Evolutionary conservation across 768 basidiomycete species (phyloP).

Genomic region (Lactarius hatsudake): DNA sequence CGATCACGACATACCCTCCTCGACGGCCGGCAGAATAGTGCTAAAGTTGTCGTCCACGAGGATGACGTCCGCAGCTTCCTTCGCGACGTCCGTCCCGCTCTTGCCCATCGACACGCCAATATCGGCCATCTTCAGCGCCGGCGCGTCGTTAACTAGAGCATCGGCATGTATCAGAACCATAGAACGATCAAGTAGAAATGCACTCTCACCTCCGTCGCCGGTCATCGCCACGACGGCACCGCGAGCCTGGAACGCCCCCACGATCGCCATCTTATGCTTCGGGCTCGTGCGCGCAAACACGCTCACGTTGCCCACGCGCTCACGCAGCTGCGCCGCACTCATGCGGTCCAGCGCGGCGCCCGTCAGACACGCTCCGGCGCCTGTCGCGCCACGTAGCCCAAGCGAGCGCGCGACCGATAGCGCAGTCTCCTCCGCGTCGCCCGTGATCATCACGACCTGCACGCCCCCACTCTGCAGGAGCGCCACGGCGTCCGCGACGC

Average conservation of each 20-base stretch:
- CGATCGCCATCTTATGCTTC: slow-evolving; percentile 95
- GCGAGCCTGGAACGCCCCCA: slow-evolving; percentile 87
- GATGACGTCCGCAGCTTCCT: slow-evolving; percentile 97
- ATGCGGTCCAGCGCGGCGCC: slow-evolving; percentile 81
- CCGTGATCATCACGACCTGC: slow-evolving; percentile 98
- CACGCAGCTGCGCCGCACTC: slow-evolving; percentile 75
- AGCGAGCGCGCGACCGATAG: slow-evolving; percentile 83
- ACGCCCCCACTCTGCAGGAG: slow-evolving; percentile 82
- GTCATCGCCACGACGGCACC: slow-evolving; percentile 97
- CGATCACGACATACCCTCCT: slow-evolving; percentile 63
- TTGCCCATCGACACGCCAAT: slow-evolving; percentile 98
- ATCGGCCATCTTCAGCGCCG: slow-evolving; percentile 96
- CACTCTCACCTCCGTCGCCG: slow-evolving; percentile 79
- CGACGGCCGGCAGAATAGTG: slow-evolving; percentile 90
- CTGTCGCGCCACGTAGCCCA: slow-evolving; percentile 48
- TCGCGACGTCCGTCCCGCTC: slow-evolving; percentile 97
- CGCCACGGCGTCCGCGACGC: slow-evolving; percentile 86
- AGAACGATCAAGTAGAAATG: slow-evolving; percentile 9
- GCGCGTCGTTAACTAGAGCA: slow-evolving; percentile 83
- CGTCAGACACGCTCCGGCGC: slow-evolving; percentile 38
- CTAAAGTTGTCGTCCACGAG: slow-evolving; percentile 97
- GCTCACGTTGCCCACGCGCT: slow-evolving; percentile 78
- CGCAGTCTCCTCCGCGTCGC: slow-evolving; percentile 90
- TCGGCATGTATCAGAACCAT: neutral
- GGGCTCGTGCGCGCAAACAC: slow-evolving; percentile 96